These are phyloP conservation scores for Pestalotiopsis sp. DNA, from an alignment of 2,329 filamentous ascomycete genomes.

Conservation along the genomic window DNA sequence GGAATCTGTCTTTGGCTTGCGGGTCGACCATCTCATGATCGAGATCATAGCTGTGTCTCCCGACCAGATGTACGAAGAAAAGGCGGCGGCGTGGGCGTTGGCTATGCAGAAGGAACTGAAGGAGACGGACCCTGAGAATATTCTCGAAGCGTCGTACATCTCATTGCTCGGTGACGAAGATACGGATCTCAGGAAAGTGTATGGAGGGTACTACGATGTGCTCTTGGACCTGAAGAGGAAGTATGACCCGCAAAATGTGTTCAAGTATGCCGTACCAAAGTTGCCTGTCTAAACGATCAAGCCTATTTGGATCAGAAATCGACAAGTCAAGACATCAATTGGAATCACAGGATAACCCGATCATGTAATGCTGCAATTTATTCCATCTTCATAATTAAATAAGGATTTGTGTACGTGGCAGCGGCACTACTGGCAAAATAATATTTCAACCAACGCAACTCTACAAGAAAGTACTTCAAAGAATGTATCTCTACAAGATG, in stretches of 20 bases:
- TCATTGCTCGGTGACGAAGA: constrained; percentile 28
- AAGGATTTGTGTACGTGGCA: no score
- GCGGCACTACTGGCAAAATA: no score
- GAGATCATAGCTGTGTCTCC: constrained; percentile 32
- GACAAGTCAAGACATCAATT: no score
- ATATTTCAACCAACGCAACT: no score
- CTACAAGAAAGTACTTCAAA: no score
- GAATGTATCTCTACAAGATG: no score
- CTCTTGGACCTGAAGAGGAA: constrained; percentile 30
- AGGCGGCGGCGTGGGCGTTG: constrained; percentile 24
- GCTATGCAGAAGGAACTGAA: constrained; percentile 18
- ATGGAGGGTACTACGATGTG: constrained; percentile 26
- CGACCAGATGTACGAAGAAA: constrained; percentile 22
- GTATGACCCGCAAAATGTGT: constrained; percentile 37
- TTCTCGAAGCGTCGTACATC: constrained; percentile 32
- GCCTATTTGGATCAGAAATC: neutral
- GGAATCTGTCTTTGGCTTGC: constrained; percentile 30
- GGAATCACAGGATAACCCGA: no score
- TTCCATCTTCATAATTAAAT: no score
- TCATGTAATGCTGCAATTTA: no score
- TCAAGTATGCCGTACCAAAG: constrained; percentile 26
- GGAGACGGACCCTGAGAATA: constrained; percentile 24
- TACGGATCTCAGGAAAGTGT: constrained; percentile 29
- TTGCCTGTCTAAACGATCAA: neutral
- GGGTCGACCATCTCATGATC: constrained; percentile 35